phyloP scores from a whole-genome alignment of 495 filamentous ascomycete species.

The Trichoderma parareesei region DNA sequence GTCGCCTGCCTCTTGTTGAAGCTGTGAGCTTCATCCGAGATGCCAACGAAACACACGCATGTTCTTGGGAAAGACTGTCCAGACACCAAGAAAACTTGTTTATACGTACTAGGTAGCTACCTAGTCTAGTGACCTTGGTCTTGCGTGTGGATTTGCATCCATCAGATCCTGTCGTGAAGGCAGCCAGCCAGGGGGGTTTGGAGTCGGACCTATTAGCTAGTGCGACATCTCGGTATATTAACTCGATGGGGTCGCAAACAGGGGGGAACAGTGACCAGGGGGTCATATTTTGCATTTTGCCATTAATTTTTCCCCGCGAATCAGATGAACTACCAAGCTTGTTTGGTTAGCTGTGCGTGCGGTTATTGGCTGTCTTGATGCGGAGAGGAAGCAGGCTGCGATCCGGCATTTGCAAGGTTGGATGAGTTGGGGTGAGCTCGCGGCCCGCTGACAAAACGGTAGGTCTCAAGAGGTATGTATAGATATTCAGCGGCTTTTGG shows the following conservation, averaged over 20 bases:
- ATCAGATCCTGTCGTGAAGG: too few species aligned
- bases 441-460: too few species aligned
- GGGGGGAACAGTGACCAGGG: not conserved
- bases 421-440: too few species aligned
- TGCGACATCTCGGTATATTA: slow-evolving; percentile 6
- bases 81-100: not conserved
- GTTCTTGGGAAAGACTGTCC: not conserved
- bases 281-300: not conserved
- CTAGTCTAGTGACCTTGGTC: not conserved
- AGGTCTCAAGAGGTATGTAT: too few species aligned
- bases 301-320: slow-evolving; percentile 1
- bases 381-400: not conserved
- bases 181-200: not conserved
- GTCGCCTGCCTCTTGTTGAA: not conserved
- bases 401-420: not conserved
- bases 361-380: not conserved
- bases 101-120: not conserved
- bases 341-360: not conserved
- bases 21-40: not conserved
- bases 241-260: not conserved
- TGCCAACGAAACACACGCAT: too few species aligned
- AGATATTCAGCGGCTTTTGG: too few species aligned
- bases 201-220: slow-evolving; percentile 9
- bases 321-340: not conserved
- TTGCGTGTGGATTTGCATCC: not conserved